phyloP scores from a whole-genome alignment of 2,329 filamentous ascomycete species.

The Akanthomyces dipterigenus region DNA sequence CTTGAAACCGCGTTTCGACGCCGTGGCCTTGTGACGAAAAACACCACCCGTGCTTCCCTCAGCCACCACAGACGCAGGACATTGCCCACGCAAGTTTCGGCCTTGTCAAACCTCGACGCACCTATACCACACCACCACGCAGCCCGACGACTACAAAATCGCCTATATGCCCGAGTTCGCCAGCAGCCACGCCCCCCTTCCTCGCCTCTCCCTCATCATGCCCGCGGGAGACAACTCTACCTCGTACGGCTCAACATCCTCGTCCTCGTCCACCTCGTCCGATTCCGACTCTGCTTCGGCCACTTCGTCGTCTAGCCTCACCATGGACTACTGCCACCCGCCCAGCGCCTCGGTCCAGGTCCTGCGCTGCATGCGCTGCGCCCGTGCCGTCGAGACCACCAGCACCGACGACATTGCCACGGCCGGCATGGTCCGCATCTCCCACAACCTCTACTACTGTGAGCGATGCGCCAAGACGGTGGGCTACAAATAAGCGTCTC shows the following conservation, averaged over 20 bases:
- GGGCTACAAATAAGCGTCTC: constrained; percentile 48
- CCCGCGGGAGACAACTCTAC: constrained; percentile 21
- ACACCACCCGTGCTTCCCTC: not conserved
- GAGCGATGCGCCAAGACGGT: constrained; percentile 56
- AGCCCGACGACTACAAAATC: constrained; percentile 5
- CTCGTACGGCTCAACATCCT: too few relatives aligned
- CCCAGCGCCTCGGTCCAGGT: constrained; percentile 50
- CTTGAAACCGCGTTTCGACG: not conserved
- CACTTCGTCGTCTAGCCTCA: constrained; percentile 27
- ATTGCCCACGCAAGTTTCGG: not conserved
- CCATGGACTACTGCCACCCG: constrained; percentile 41
- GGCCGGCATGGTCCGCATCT: constrained; percentile 58
- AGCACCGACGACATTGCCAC: constrained; percentile 52
- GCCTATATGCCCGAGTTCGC: constrained; percentile 10
- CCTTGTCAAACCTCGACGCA: not conserved
- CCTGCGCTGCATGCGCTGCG: constrained; percentile 57
- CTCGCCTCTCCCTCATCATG: constrained; percentile 16
- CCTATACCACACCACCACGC: not conserved
- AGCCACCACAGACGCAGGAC: not conserved
- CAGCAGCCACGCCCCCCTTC: not conserved
- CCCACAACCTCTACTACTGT: constrained; percentile 61
- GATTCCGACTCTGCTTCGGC: constrained; percentile 35
- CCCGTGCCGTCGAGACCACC: constrained; percentile 53
- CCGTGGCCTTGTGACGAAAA: not conserved
- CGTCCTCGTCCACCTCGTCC: constrained; percentile 27